Conservation (phyloP, 228 moss, liverwort and hornwort species). For the Sphagnum fallax region DNA sequence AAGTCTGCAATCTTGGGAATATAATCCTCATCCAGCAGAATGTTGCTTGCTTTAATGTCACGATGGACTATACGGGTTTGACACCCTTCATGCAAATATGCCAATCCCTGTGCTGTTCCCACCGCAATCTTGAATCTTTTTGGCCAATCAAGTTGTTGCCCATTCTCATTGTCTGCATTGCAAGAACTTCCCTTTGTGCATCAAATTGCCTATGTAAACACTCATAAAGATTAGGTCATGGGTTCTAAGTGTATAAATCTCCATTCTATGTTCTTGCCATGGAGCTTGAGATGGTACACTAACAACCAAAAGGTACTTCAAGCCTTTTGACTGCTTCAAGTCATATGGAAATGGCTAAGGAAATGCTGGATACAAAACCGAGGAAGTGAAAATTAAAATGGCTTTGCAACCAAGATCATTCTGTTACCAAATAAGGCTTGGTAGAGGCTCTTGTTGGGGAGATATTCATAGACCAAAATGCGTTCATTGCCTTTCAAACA, state of each 20-base stretch:
- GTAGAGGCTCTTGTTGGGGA: slow-evolving; percentile 43
- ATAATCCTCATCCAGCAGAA: slow-evolving; percentile 44
- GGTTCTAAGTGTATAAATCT: too few relatives aligned
- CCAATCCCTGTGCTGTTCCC: slow-evolving; percentile 41
- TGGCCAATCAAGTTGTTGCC: slow-evolving; percentile 13
- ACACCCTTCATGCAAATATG: slow-evolving; percentile 45
- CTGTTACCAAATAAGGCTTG: slow-evolving; percentile 42
- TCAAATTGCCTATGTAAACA: too few relatives aligned
- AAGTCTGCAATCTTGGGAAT: slow-evolving; percentile 51
- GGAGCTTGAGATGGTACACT: too few relatives aligned
- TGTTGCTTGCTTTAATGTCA: slow-evolving; percentile 63
- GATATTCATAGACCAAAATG: slow-evolving; percentile 47
- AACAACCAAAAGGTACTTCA: too few relatives aligned
- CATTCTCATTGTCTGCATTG: not conserved
- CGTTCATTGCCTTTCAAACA: slow-evolving; percentile 51
- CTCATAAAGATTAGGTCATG: too few relatives aligned
- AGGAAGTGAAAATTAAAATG: too few relatives aligned
- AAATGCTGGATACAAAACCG: too few relatives aligned
- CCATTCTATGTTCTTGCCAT: too few relatives aligned
- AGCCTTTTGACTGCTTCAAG: too few relatives aligned
- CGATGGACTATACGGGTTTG: slow-evolving; percentile 47
- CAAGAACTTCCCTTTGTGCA: not conserved
- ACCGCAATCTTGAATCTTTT: slow-evolving; percentile 40
- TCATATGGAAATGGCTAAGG: too few relatives aligned
- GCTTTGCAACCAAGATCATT: too few relatives aligned